Evolutionary conservation across 257 asterid genomes (phyloP).

Genomic region (Capsicum chinense): DNA sequence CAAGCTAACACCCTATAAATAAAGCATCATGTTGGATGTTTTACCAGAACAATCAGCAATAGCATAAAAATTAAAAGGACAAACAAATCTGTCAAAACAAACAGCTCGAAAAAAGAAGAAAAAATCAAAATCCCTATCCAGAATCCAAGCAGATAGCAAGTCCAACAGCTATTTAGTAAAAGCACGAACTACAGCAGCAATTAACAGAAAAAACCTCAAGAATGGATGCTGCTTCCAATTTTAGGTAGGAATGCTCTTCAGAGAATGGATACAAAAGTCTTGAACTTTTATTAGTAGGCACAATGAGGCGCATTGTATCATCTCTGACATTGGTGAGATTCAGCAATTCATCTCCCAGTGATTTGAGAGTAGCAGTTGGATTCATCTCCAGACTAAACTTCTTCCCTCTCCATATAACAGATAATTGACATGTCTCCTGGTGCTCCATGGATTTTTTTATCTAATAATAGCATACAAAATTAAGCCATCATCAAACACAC

Average conservation of each 20-base stretch:
- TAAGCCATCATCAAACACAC: conserved; percentile 11
- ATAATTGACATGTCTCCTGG: conserved; percentile 43
- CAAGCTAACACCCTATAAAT: neutral
- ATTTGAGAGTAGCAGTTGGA: conserved; percentile 61
- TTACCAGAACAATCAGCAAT: conserved; percentile 4
- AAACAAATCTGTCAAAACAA: conserved; percentile 13
- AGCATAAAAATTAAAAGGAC: neutral
- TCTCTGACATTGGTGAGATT: conserved; percentile 66
- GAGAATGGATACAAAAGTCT: conserved; percentile 78
- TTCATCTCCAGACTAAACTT: conserved; percentile 58
- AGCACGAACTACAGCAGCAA: conserved; percentile 12
- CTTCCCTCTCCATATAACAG: conserved; percentile 77
- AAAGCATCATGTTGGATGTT: neutral
- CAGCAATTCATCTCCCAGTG: conserved; percentile 74
- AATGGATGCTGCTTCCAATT: conserved; percentile 57
- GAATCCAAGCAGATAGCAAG: neutral
- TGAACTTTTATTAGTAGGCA: conserved; percentile 64
- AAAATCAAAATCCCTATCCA: neutral
- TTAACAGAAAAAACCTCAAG: conserved; percentile 53
- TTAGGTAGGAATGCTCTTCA: conserved; percentile 63
- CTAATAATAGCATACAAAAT: conserved; percentile 27
- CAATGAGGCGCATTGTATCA: conserved; percentile 77
- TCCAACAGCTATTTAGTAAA: neutral
- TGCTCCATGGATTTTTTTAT: conserved; percentile 57
- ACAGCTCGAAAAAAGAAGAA: neutral